Evolutionary conservation across 140 eudicot species (phyloP).

Genomic region (Ambrosia hybrid): DNA sequence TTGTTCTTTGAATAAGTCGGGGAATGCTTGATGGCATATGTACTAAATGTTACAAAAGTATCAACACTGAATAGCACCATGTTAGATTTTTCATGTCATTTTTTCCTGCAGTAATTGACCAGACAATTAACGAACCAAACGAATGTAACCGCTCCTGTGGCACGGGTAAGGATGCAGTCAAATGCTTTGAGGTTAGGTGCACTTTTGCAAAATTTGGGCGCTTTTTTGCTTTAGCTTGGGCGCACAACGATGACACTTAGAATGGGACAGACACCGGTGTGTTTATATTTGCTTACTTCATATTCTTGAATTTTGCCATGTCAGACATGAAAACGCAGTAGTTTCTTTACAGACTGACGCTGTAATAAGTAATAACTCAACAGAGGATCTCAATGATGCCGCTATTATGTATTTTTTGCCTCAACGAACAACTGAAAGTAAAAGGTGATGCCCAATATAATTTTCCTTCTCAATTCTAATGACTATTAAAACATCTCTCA

Average conservation of each 20-base stretch:
- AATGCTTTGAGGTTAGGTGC: conserved; percentile 70
- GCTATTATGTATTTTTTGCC: conserved; percentile 72
- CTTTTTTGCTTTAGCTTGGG: conserved; percentile 77
- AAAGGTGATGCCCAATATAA: conserved; percentile 55
- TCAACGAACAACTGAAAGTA: conserved; percentile 86
- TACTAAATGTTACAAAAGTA: background rate
- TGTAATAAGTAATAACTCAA: conserved; percentile 28
- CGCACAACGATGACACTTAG: conserved; percentile 74
- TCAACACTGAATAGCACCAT: conserved; percentile 13
- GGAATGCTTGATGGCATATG: conserved; percentile 64
- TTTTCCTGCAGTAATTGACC: conserved; percentile 56
- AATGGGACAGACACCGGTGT: conserved; percentile 66
- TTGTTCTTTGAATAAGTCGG: conserved; percentile 56
- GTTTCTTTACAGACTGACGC: conserved; percentile 50
- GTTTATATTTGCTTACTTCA: conserved; percentile 24
- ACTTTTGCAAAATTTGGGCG: conserved; percentile 66
- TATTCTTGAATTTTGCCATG: background rate
- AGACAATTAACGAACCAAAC: conserved; percentile 54
- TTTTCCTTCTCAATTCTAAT: conserved; percentile 1
- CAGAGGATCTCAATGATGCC: conserved; percentile 45
- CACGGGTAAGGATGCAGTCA: conserved; percentile 58
- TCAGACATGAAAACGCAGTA: background rate
- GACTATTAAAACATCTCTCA: conserved; percentile 14
- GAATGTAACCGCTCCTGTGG: conserved; percentile 49
- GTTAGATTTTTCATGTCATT: background rate